These are phyloP conservation scores for Anthostomella pinea DNA, from an alignment of 2,329 filamentous ascomycete genomes.

Conservation along the genomic window DNA sequence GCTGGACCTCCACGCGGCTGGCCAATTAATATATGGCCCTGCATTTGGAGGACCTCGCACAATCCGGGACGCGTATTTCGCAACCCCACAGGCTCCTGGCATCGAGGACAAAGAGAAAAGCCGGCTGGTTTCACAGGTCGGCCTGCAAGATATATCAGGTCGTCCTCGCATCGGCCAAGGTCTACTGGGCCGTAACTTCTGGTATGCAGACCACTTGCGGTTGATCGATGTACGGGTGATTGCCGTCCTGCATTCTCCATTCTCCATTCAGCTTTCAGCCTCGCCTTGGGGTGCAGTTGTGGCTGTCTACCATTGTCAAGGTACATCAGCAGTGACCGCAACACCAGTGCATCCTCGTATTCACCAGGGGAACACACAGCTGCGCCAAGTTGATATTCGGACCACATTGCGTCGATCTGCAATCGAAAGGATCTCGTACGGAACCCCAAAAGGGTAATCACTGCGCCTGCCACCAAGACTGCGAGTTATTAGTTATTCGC, in stretches of 20 bases:
- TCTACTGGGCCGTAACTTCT: constrained; percentile 12
- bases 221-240: constrained; percentile 12
- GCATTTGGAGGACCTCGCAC: constrained; percentile 23
- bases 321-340: constrained; percentile 13
- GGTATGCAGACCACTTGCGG: constrained; percentile 1
- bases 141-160: constrained; percentile 24
- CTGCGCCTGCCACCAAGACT: no score
- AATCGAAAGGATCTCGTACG: no score
- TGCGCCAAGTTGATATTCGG: not conserved
- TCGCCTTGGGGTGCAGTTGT: constrained; percentile 15
- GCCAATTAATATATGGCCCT: constrained; percentile 28
- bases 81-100: constrained; percentile 13
- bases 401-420: no score
- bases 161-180: constrained; percentile 16
- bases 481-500: no score
- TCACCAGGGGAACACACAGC: constrained; percentile 4
- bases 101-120: constrained; percentile 19
- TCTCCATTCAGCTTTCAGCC: constrained; percentile 26
- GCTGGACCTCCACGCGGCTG: constrained; percentile 21
- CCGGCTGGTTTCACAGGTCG: constrained; percentile 12
- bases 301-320: constrained; percentile 5
- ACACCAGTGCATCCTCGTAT: constrained; percentile 20
- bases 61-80: constrained; percentile 18
- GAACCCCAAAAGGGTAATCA: no score
- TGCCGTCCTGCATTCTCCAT: constrained; percentile 20